Conservation (phyloP, 176 grass and related monocot genomes). For the Neostapfia colusana region DNA sequence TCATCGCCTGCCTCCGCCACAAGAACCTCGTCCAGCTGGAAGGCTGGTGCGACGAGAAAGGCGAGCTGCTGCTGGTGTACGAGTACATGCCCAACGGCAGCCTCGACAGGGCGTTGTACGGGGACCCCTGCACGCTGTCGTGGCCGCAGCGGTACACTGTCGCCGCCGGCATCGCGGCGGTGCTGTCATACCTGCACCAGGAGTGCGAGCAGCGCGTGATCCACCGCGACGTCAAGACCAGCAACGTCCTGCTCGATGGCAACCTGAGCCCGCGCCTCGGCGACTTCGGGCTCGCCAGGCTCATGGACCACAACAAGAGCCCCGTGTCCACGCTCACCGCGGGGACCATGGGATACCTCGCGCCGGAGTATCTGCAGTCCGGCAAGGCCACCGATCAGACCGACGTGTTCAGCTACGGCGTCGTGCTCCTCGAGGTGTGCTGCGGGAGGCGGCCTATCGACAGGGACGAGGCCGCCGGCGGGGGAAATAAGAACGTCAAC, state of each 20-base stretch:
- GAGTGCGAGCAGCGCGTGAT: conserved; percentile 88
- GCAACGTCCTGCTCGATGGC: conserved; percentile 79
- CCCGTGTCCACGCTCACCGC: conserved; percentile 87
- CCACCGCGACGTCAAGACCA: conserved; percentile 88
- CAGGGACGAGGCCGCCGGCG: conserved; percentile 40
- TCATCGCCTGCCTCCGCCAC: conserved; percentile 82
- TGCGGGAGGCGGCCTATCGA: conserved; percentile 83
- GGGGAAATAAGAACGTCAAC: conserved; percentile 56
- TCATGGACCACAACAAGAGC: conserved; percentile 89
- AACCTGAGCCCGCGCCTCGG: conserved; percentile 76
- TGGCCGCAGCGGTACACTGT: conserved; percentile 68
- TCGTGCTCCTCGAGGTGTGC: conserved; percentile 80
- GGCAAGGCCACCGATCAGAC: conserved; percentile 92
- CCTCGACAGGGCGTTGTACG: conserved; percentile 71
- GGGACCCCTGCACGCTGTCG: conserved; percentile 50
- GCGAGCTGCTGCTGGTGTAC: conserved; percentile 77
- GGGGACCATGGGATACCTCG: conserved; percentile 92
- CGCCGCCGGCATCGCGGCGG: conserved; percentile 67
- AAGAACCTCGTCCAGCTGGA: conserved; percentile 87
- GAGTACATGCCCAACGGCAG: conserved; percentile 96
- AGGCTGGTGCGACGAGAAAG: conserved; percentile 81
- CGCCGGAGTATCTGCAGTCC: conserved; percentile 89
- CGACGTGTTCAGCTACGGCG: conserved; percentile 93
- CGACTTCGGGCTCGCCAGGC: conserved; percentile 74
- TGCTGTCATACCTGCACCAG: conserved; percentile 80